Conservation (phyloP, 495 filamentous ascomycete genomes). For the Bombardia bombarda region DNA sequence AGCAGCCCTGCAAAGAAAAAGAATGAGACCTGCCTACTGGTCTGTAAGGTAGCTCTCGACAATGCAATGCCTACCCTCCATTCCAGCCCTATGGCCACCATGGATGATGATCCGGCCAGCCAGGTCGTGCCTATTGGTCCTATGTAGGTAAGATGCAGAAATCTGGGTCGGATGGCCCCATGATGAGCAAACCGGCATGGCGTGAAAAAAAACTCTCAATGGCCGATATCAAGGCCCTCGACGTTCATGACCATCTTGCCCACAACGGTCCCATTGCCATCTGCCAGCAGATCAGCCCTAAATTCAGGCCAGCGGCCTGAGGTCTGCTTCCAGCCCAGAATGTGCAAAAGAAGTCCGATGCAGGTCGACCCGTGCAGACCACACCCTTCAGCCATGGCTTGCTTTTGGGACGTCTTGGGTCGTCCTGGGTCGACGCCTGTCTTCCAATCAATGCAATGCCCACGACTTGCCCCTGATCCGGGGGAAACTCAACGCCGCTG, state of each 20-base stretch:
- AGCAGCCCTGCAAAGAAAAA: too few species aligned
- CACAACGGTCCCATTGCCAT: too few species aligned
- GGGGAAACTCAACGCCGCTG: not conserved
- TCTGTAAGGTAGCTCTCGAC: too few species aligned
- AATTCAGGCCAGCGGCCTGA: slow-evolving; percentile 8
- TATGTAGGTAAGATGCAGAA: not conserved
- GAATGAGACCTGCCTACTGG: too few species aligned
- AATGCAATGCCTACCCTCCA: slow-evolving; percentile 5
- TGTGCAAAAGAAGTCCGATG: too few species aligned
- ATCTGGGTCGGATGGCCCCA: too few species aligned
- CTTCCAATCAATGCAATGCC: not conserved
- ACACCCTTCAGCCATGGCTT: too few species aligned
- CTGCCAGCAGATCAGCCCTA: slow-evolving; percentile 16
- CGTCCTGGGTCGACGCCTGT: not conserved
- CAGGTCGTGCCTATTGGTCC: slow-evolving; percentile 4
- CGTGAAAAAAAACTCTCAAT: slow-evolving; percentile 5
- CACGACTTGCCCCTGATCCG: not conserved
- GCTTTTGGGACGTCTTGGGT: too few species aligned
- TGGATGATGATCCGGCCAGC: too few species aligned
- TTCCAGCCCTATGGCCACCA: slow-evolving; percentile 17
- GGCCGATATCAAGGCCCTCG: slow-evolving; percentile 1
- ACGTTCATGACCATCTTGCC: not conserved
- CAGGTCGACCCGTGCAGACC: too few species aligned
- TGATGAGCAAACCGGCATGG: not conserved
- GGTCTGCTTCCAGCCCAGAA: too few species aligned